Conservation (phyloP, 495 filamentous ascomycete species). For the Aspergillus sclerotiicarbonarius region DNA sequence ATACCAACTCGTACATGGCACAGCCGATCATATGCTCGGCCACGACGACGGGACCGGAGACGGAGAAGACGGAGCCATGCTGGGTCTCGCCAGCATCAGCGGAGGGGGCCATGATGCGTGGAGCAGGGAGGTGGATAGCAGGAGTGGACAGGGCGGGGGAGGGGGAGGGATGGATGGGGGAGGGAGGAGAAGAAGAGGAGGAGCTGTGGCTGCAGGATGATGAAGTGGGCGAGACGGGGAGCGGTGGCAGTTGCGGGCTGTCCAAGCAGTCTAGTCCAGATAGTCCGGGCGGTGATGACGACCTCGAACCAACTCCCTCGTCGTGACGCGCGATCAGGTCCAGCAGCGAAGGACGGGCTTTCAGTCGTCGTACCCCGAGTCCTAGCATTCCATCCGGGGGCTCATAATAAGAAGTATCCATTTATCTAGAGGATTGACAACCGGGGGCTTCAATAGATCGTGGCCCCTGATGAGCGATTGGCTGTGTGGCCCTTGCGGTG, state of each 20-base stretch:
- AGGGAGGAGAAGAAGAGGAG: constrained; percentile 24
- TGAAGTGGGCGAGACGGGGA: constrained; percentile 51
- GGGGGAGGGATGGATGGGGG: constrained; percentile 36
- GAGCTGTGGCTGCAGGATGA: constrained; percentile 39
- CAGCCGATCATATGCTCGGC: constrained; percentile 98
- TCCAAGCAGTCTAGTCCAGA: constrained; percentile 18
- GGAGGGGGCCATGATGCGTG: constrained; percentile 60
- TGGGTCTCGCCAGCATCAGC: constrained; percentile 46
- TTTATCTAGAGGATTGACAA: not conserved
- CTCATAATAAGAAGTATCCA: not conserved
- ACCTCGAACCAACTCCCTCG: constrained; percentile 29
- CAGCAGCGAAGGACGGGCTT: constrained; percentile 69
- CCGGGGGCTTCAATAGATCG: not conserved
- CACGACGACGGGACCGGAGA: constrained; percentile 83
- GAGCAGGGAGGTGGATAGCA: constrained; percentile 32
- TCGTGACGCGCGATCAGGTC: constrained; percentile 58
- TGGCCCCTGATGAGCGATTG: not conserved
- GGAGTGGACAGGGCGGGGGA: constrained; percentile 31
- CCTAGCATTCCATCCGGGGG: constrained; percentile 51
- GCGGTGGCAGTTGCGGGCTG: constrained; percentile 42
- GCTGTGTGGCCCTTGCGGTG: not conserved
- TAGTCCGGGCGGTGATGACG: constrained; percentile 40
- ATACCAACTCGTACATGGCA: constrained; percentile 98
- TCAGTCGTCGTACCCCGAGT: constrained; percentile 58
- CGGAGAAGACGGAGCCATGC: constrained; percentile 55